phyloP scores from a whole-genome alignment of 116 monocot genomes.

The Thalassia testudinum region DNA sequence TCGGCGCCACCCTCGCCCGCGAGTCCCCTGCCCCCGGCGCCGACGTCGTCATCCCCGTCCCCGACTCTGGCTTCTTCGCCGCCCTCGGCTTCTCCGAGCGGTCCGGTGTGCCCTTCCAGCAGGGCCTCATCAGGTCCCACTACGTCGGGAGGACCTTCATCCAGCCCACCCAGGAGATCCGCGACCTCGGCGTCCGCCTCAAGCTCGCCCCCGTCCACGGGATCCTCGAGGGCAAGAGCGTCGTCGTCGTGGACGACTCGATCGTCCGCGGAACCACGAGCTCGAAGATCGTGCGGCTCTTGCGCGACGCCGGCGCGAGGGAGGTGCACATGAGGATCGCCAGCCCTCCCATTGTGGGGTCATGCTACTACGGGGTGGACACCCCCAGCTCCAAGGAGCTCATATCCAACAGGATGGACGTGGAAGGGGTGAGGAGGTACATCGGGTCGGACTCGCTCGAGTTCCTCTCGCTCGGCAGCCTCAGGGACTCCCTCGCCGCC shows the following conservation, averaged over 20 bases:
- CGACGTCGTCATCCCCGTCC: conserved; percentile 86
- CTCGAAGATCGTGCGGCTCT: conserved; percentile 64
- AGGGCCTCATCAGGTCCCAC: conserved; percentile 76
- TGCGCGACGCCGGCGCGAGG: conserved; percentile 49
- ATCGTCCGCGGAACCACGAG: conserved; percentile 89
- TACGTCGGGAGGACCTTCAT: conserved; percentile 90
- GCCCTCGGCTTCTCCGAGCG: conserved; percentile 58
- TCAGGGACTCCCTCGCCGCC: conserved; percentile 28
- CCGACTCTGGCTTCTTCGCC: conserved; percentile 85
- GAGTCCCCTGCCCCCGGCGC: conserved; percentile 62
- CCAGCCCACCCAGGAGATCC: conserved; percentile 66
- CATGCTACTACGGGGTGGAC: conserved; percentile 78
- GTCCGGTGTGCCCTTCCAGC: conserved; percentile 60
- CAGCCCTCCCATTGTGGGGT: conserved; percentile 64
- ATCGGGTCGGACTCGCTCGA: conserved; percentile 78
- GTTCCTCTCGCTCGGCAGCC: conserved; percentile 44
- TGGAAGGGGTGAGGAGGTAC: conserved; percentile 46
- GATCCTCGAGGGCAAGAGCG: conserved; percentile 57
- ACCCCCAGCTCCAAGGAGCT: conserved; percentile 68
- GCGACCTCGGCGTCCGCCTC: conserved; percentile 72
- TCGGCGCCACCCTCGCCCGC: conserved; percentile 50
- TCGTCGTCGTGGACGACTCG: conserved; percentile 85
- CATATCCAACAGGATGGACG: conserved; percentile 64
- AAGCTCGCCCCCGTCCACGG: conserved; percentile 71
- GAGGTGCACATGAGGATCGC: conserved; percentile 93